These are phyloP conservation scores for Globisporangium spiculum DNA, from an alignment of 352 stramenopile genomes.

Conservation along the genomic window DNA sequence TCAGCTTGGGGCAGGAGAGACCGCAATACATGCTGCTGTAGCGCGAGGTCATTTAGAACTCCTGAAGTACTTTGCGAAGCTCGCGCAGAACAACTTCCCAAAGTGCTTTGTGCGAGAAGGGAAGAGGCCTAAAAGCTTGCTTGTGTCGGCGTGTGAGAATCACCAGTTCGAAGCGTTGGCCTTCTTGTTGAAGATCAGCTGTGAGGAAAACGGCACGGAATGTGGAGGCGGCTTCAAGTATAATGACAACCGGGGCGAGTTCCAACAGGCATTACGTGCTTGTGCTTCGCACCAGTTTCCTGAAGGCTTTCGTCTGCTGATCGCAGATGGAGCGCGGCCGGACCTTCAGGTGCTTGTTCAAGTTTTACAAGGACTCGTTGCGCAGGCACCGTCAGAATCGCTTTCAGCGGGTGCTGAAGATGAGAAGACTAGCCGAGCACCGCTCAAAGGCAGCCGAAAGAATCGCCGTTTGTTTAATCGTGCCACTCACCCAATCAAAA, in stretches of 20 bases:
- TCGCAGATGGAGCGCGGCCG: conserved; percentile 29
- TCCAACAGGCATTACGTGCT: conserved; percentile 35
- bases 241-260: conserved; percentile 32
- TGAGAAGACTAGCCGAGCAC: neutral
- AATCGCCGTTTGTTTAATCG: neutral
- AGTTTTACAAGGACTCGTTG: conserved; percentile 29
- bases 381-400: neutral
- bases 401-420: neutral
- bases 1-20: conserved; percentile 24
- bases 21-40: conserved; percentile 50
- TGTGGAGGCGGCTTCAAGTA: conserved; percentile 39
- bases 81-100: conserved; percentile 46
- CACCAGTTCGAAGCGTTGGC: conserved; percentile 32
- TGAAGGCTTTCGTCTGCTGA: conserved; percentile 37
- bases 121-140: conserved; percentile 38
- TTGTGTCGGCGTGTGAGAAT: conserved; percentile 37
- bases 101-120: conserved; percentile 40
- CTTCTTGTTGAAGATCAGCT: conserved; percentile 30
- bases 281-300: conserved; percentile 39
- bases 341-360: conserved; percentile 33
- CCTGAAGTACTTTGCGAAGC: conserved; percentile 33
- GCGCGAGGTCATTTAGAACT: conserved; percentile 43
- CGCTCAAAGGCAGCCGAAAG: neutral
- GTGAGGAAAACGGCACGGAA: conserved; percentile 12
- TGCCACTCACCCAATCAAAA: neutral